Base-by-base conservation (phyloP, 805 yeast species). In the Saccharomycopsis amapae region DNA sequence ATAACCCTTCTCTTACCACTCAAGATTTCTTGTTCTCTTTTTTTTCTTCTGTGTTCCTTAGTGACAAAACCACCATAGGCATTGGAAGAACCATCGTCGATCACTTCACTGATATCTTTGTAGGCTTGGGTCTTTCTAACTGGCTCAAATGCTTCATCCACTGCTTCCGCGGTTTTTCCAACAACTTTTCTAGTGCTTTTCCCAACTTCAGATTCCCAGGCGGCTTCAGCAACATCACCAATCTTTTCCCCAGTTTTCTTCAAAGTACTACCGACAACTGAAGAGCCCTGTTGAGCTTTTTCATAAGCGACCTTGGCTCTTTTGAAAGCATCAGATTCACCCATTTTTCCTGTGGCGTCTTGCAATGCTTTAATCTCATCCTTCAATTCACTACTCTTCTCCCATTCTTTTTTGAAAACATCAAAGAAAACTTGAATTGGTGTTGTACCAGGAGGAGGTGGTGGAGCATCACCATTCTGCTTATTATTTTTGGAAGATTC, bases 181-280 rank as follows among this genome's bases (percentile, higher is more conserved):
- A 87, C 90, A 0, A 88, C 87, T 37, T 78, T 72, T 58, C 97
- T 76, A n/a, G 96, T 89, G 40, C 81, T 83, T 62, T 81, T 79
- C 50, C 95, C 93, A 36, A 90, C 85, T 20, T 93, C 85, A 1
- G 96, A 87, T 51, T 93, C 96, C 98, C 98, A 93, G 1, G 97
- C 96, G 49, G 81, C 82, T 33, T 75, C 71, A 3, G 96, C 97
- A 38, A 80, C 95, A 48, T 75, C 81, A 45, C 96, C 97, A 30
- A 93, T 87, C 33, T 80, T 90, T 57, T 84, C 86, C n/a, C 97
- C 97, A 4, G 97, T 93, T 65, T 84, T 85, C 57, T 78, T 76
- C 45, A 86, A 76, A 36, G 87, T 82, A 61, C 84, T 77, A 12
- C 84, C 80, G 5, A 81, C 75, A 32, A 84, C 84, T 17, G 85